Evolutionary conservation across 345 rosid genomes (phyloP).

Genomic region (Atalantia buxifolia): DNA sequence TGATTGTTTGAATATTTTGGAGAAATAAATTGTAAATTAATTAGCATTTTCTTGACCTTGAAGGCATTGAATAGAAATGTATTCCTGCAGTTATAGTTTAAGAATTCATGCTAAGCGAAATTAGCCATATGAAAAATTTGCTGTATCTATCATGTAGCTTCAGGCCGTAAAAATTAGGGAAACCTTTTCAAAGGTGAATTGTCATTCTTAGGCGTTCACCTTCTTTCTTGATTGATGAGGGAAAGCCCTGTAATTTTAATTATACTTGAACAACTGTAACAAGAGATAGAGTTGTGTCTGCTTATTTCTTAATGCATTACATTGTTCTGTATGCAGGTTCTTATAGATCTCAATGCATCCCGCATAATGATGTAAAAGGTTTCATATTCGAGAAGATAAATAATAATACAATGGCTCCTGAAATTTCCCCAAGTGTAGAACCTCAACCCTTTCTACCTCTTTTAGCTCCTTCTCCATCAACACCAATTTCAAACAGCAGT

Average conservation of each 20-base stretch:
- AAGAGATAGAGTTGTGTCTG: not conserved
- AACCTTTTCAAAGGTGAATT: not conserved
- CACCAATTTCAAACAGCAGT: conserved; percentile 37
- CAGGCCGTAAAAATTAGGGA: not conserved
- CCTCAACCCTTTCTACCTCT: conserved; percentile 55
- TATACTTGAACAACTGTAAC: not conserved
- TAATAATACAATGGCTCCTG: conserved; percentile 18
- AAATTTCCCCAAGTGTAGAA: conserved; percentile 22
- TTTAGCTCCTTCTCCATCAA: conserved; percentile 59
- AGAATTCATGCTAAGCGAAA: not conserved
- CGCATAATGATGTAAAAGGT: not conserved
- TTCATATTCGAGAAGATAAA: not conserved
- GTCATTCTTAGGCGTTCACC: not conserved
- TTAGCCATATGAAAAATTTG: not conserved
- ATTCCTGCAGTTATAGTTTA: not conserved
- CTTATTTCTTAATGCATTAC: not conserved
- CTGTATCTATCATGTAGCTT: not conserved
- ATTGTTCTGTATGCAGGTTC: conserved; percentile 16
- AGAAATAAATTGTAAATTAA: not conserved
- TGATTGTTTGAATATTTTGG: not conserved
- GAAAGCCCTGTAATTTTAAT: not conserved
- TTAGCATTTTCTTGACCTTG: not conserved
- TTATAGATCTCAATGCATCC: conserved; percentile 13
- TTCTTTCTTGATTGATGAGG: not conserved
- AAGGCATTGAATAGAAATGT: too few relatives aligned